These are phyloP conservation scores for Pleurotus eryngii DNA, from an alignment of 768 basidiomycete genomes.

Conservation along the genomic window DNA sequence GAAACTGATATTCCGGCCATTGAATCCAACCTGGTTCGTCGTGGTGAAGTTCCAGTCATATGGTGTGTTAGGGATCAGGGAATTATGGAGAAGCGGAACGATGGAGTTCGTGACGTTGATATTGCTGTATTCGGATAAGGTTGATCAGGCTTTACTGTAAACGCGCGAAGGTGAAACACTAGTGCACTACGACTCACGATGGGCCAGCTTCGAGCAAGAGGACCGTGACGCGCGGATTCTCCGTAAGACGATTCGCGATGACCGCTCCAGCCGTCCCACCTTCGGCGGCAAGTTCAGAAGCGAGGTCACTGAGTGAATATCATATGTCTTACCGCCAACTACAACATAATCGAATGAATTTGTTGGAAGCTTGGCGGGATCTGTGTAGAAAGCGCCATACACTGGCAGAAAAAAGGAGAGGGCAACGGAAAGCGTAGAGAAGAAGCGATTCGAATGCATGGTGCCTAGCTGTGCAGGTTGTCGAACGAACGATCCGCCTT, in stretches of 20 bases:
- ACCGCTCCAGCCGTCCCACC: conserved; percentile 7
- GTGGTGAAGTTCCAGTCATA: conserved; percentile 19
- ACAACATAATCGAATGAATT: conserved; percentile 5
- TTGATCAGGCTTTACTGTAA: not conserved
- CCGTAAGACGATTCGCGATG: conserved; percentile 6
- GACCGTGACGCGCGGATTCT: not conserved
- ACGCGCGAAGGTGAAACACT: not conserved
- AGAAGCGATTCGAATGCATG: not conserved
- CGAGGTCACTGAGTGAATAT: too few relatives aligned
- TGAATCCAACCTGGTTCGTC: conserved; percentile 14
- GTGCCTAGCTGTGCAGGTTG: not conserved
- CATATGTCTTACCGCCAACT: conserved; percentile 7
- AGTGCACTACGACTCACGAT: conserved; percentile 1
- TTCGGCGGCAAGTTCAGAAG: not conserved
- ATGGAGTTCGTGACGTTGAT: not conserved
- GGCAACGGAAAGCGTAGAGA: not conserved
- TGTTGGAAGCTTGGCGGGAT: not conserved
- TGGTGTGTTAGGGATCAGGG: not conserved
- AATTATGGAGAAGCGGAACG: not conserved
- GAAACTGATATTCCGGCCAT: conserved; percentile 12
- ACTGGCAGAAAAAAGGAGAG: not conserved
- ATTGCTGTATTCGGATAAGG: not conserved
- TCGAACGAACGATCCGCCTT: too few relatives aligned
- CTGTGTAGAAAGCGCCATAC: not conserved
- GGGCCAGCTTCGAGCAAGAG: conserved; percentile 3